These are phyloP conservation scores for Yamadazyma siamensis DNA, from an alignment of 1,139 yeast species.

Conservation along the genomic window DNA sequence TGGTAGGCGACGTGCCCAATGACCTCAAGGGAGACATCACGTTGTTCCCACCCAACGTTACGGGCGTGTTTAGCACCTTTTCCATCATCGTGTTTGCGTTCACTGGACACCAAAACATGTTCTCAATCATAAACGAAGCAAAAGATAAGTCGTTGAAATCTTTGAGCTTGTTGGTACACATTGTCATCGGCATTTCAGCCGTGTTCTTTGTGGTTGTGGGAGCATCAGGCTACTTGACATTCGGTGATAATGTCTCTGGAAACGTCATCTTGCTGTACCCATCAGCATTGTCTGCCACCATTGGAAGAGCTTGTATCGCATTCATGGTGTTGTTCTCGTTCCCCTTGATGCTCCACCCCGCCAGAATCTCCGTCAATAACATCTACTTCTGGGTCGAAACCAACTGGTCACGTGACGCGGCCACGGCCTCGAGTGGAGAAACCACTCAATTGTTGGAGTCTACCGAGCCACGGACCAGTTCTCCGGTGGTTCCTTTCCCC, in stretches of 20 bases:
- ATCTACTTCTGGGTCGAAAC: constrained; percentile 49
- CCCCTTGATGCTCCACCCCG: constrained; percentile 92
- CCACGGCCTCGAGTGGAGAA: too few species aligned
- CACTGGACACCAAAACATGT: constrained; percentile 52
- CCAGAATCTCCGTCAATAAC: constrained; percentile 80
- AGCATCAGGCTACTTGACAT: constrained; percentile 42
- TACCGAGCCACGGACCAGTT: constrained; percentile 25
- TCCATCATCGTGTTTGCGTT: constrained; percentile 48
- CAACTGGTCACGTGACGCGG: background rate
- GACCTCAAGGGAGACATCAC: constrained; percentile 52
- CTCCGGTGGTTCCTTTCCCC: constrained; percentile 50
- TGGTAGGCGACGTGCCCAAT: constrained; percentile 42
- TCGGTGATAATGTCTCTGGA: constrained; percentile 52
- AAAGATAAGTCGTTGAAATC: constrained; percentile 50
- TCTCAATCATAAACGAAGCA: constrained; percentile 49
- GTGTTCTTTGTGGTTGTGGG: constrained; percentile 38
- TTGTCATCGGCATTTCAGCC: constrained; percentile 46
- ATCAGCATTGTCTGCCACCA: constrained; percentile 43
- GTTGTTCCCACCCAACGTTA: constrained; percentile 52
- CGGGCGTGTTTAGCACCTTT: constrained; percentile 63
- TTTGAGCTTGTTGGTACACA: constrained; percentile 49
- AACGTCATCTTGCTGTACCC: constrained; percentile 75
- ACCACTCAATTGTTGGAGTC: constrained; percentile 4
- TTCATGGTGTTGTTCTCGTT: constrained; percentile 82
- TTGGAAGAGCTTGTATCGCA: constrained; percentile 76